Base-by-base conservation (phyloP, 2,329 filamentous ascomycete species). In the Sclerotinia sclerotiorum region DNA sequence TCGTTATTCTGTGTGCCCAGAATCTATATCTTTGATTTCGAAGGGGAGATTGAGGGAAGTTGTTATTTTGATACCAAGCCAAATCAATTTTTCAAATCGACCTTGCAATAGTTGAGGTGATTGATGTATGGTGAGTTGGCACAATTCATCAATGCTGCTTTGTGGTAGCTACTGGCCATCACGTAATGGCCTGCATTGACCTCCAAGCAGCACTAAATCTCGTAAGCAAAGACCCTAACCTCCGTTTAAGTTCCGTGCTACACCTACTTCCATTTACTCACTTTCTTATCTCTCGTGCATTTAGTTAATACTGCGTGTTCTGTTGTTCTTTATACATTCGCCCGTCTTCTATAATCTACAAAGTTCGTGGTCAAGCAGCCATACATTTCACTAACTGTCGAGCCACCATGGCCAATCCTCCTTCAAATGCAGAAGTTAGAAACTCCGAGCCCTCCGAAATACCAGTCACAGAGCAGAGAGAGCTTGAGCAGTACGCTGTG, bases 401-500 rank as follows among this genome's bases (percentile, higher is more conserved):
- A 49, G 6, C 21, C 24, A 24, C n/a, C n/a, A 58, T 57, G 55
- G 24, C 35, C 3, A 17, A 44, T 58, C 15, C 32, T 19, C 7
- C 55, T 8, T 35, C 35, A 8, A 39, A 58, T 7, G n/a, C 55
- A 58, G 39, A 13, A 4, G 17, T 27, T 35, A 44, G 35, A 39
- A 4, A 44, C 27, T 27, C 55, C 24, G 19, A 44, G 2, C 15
- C 7, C 17, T n/a, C 35, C 35, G 44, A 44, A 44, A 27, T 42
- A 15, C 35, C 55, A 39, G 21, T 44, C 42, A 44, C 35, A 58
- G 42, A 58, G n/a, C 55, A 24, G 32, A 24, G 7, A 24, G 55
- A 27, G n/a, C 55, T 58, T 44, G 35, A 58, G 39, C 35, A 58
- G 8, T 58, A 58, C 55, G 35, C 55, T 44, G 55, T 58, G 35